These are phyloP conservation scores for Monilinia laxa DNA, from an alignment of 2,329 filamentous ascomycete genomes.

Conservation along the genomic window DNA sequence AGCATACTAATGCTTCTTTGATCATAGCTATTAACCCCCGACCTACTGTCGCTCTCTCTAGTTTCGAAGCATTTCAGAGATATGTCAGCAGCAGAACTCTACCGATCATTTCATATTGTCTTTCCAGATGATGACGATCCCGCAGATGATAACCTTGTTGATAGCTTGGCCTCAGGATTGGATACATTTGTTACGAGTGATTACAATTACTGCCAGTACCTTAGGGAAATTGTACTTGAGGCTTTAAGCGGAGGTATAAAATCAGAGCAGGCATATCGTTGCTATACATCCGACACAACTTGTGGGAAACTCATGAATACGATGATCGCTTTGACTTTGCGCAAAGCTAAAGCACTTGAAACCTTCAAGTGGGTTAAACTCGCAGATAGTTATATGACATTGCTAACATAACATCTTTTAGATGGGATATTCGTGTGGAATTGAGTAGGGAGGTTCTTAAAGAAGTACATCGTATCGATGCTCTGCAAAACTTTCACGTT, in stretches of 20 bases:
- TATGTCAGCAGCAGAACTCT: conserved; percentile 57
- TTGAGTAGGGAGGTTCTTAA: conserved; percentile 58
- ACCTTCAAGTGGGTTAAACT: conserved; percentile 41
- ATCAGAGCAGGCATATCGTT: conserved; percentile 54
- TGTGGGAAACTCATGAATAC: conserved; percentile 66
- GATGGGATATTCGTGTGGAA: conserved; percentile 64
- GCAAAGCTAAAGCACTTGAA: conserved; percentile 55
- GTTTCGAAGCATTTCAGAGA: conserved; percentile 59
- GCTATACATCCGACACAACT: conserved; percentile 54
- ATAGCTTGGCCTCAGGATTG: conserved; percentile 57
- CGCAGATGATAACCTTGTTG: conserved; percentile 53
- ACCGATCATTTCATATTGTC: conserved; percentile 59
- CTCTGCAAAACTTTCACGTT: conserved; percentile 55
- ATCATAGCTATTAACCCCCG: conserved; percentile 50
- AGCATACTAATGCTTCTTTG: conserved; percentile 5
- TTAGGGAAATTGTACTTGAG: conserved; percentile 57
- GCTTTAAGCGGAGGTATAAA: conserved; percentile 53
- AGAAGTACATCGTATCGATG: conserved; percentile 53
- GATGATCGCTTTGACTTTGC: conserved; percentile 55
- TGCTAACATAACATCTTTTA: no score
- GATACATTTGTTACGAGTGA: conserved; percentile 63
- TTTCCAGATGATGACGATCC: conserved; percentile 60
- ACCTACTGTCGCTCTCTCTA: conserved; percentile 58
- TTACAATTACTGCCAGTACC: conserved; percentile 60
- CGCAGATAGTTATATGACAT: no score